phyloP scores from a whole-genome alignment of 2,329 filamentous ascomycete species.

The Botrytis fragariae region DNA sequence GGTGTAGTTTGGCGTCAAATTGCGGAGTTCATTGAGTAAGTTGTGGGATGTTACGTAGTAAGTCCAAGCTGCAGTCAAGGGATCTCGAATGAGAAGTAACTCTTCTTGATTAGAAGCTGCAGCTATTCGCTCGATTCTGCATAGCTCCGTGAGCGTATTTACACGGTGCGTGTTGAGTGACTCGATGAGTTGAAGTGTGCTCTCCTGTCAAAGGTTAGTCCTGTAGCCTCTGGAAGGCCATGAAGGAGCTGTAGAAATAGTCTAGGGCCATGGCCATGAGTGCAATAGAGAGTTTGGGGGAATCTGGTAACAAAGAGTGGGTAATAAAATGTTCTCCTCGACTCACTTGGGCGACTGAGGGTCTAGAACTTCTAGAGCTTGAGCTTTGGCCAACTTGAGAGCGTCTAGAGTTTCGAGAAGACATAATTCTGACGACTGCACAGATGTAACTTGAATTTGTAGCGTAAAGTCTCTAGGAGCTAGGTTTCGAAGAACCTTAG shows the following conservation, averaged over 20 bases:
- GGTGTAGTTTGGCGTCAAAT: conserved; percentile 64
- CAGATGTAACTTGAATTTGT: neutral
- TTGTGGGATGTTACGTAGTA: conserved; percentile 71
- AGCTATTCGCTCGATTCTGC: conserved; percentile 67
- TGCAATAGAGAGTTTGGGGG: neutral
- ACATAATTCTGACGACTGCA: conserved; percentile 22
- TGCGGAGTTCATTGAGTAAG: conserved; percentile 66
- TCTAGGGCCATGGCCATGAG: neutral
- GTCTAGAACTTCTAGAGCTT: conserved; percentile 25
- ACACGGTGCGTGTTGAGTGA: conserved; percentile 65
- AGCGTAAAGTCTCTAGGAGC: neutral
- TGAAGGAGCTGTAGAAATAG: neutral
- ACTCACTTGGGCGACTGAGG: conserved; percentile 35
- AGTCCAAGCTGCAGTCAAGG: conserved; percentile 69
- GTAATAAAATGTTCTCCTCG: conserved; percentile 25
- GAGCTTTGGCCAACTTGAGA: conserved; percentile 21
- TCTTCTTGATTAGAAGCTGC: conserved; percentile 56
- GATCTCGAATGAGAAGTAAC: conserved; percentile 57
- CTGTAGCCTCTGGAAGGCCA: neutral
- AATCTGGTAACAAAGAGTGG: neutral
- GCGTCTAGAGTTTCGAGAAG: conserved; percentile 26
- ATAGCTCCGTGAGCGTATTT: conserved; percentile 70
- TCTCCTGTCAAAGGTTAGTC: conserved; percentile 27
- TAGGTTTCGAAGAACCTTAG: neutral
- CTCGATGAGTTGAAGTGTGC: conserved; percentile 53